phyloP scores from a whole-genome alignment of 345 rosid genomes.

The Pseudoturritis turrita region DNA sequence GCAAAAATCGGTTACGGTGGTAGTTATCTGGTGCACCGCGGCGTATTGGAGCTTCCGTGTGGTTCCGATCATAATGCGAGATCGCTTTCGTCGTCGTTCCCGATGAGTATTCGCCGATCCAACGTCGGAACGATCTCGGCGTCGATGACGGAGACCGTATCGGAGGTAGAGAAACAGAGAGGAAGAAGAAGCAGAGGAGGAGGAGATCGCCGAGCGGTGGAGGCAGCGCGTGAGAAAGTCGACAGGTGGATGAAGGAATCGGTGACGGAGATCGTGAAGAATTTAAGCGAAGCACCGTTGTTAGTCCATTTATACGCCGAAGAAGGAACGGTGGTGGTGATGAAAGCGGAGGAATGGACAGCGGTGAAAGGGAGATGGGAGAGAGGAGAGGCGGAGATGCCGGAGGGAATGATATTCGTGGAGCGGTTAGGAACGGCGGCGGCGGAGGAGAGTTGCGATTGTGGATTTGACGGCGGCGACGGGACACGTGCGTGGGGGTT shows the following conservation, averaged over 20 bases:
- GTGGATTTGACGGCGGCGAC: conserved; percentile 45
- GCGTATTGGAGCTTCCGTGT: conserved; percentile 20
- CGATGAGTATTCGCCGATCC: conserved; percentile 6
- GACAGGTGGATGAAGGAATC: conserved; percentile 35
- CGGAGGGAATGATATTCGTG: conserved; percentile 31
- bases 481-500: conserved; percentile 67
- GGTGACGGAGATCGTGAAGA: conserved; percentile 31
- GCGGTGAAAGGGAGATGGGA: conserved; percentile 28
- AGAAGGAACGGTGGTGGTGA: conserved; percentile 27
- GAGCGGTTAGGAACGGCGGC: conserved; percentile 17
- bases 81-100: conserved; percentile 12
- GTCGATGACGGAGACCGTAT: conserved; percentile 12
- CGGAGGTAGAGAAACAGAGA: conserved; percentile 26
- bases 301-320: conserved; percentile 17
- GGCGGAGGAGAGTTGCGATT: conserved; percentile 36
- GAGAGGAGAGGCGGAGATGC: conserved; percentile 35
- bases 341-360: conserved; percentile 33
- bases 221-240: conserved; percentile 23
- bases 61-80: conserved; percentile 21
- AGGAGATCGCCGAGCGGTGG: conserved; percentile 13
- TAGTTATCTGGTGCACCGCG: conserved; percentile 28
- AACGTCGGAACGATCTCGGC: conserved; percentile 19
- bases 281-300: conserved; percentile 26
- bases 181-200: conserved; percentile 1
- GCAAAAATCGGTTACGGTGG: conserved; percentile 28